Base-by-base conservation (phyloP, 2,329 filamentous ascomycete species). In the Arthroderma sp. region DNA sequence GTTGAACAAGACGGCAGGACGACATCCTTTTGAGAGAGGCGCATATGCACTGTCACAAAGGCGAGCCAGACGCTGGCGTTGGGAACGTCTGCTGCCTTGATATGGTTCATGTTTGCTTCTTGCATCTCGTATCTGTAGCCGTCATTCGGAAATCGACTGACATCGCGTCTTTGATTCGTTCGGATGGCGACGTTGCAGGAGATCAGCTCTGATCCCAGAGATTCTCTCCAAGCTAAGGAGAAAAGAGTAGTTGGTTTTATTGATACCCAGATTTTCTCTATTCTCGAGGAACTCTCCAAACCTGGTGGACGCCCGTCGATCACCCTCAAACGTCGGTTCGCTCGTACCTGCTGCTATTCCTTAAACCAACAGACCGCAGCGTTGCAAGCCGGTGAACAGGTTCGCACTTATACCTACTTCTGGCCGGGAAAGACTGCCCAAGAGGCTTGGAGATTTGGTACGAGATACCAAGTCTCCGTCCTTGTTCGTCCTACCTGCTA, bases 381-480 rank as follows among this genome's bases (percentile, higher is more conserved):
- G 4, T 49, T 64, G 1, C 56, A 66, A 48, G 41, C 38, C 5
- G 31, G 40, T 27, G 48, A 53, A 7, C 38, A 49, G 31, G 51
- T 57, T 4, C 50, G 45, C 29, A 31, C 44, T 27, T 53, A 51
- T n/a, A 63, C 56, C n/a, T 69, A 69, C 45, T 68, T 58, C 22
- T 80, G 75, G 57, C 77, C 77, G 8, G 77, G 75, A 9, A 71
- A 62, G 46, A 72, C 64, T 42, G 61, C 62, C 3, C 65, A 71
- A 45, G 77, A 80, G 56, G 74, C 75, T 9, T 77, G 75, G 74
- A 71, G 70, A 53, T 75, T 75, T 51, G 66, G 72, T 75, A 54
- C 50, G 57, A 36, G 29, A 33, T 33, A 27, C 11, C 28, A 27
- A 9, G 5, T 36, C 9, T 15, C 31, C 7, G 8, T 30, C n/a